phyloP scores from a whole-genome alignment of 176 grass and related monocot genomes.

The Melocanna baccifera region DNA sequence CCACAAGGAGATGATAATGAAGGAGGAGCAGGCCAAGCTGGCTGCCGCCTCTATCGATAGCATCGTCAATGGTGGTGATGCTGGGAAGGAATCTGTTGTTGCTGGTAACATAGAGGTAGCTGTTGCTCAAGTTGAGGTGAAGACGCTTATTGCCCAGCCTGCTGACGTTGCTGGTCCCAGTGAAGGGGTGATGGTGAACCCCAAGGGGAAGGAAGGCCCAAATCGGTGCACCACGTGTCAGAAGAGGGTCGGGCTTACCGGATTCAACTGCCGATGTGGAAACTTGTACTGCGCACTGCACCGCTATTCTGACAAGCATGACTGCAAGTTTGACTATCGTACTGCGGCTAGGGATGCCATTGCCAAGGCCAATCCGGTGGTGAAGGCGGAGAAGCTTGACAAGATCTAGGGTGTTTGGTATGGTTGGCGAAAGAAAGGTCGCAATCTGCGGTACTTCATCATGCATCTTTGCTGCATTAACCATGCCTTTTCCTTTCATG shows the following conservation, averaged over 20 bases:
- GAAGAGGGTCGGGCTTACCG: conserved; percentile 80
- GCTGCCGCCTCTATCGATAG: conserved; percentile 81
- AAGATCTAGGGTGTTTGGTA: conserved; percentile 61
- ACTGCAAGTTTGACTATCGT: conserved; percentile 86
- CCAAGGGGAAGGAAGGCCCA: conserved; percentile 64
- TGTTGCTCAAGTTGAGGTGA: conserved; percentile 40
- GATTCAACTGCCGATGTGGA: conserved; percentile 89
- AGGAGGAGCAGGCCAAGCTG: conserved; percentile 71
- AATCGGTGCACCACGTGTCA: conserved; percentile 65
- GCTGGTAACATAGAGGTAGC: conserved; percentile 22
- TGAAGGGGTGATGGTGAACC: conserved; percentile 2
- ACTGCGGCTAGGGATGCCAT: conserved; percentile 81
- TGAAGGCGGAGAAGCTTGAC: conserved; percentile 93
- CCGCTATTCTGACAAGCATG: conserved; percentile 87
- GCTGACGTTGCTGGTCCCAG: conserved; percentile 37
- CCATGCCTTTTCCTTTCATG: conserved; percentile 50
- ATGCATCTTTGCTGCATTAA: conserved; percentile 30
- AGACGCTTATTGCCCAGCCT: conserved; percentile 18
- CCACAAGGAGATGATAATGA: conserved; percentile 80
- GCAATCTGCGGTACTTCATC: conserved; percentile 9
- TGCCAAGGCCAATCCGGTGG: conserved; percentile 91
- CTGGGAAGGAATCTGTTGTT: conserved; percentile 39
- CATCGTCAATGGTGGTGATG: conserved; percentile 64
- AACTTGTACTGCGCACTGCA: conserved; percentile 68
- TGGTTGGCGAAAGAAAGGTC: background rate